Conservation (phyloP, 129 eudicot genomes). For the Helichrysum umbraculigerum region DNA sequence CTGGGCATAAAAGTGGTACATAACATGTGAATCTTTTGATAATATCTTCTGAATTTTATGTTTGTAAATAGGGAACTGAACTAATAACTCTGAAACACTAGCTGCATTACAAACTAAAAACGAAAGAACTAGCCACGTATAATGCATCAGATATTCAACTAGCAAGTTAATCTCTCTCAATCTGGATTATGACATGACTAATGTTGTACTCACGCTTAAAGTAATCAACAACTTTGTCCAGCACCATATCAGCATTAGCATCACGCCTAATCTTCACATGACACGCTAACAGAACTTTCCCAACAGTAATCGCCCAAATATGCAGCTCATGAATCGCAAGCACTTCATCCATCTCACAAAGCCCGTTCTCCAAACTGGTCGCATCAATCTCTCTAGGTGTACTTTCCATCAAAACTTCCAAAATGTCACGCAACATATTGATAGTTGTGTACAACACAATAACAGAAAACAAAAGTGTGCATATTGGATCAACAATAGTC, state of each 20-base stretch:
- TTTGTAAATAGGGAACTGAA: too few species aligned
- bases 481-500: slow-evolving; percentile 59
- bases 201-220: slow-evolving; percentile 63
- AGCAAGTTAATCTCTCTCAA: slow-evolving; percentile 36
- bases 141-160: too few species aligned
- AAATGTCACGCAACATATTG: slow-evolving; percentile 58
- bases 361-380: slow-evolving; percentile 50
- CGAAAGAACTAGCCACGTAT: too few species aligned
- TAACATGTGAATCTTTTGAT: too few species aligned
- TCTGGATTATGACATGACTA: slow-evolving; percentile 72
- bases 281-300: slow-evolving; percentile 64
- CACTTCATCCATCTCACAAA: slow-evolving; percentile 69
- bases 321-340: slow-evolving; percentile 73
- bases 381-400: slow-evolving; percentile 79
- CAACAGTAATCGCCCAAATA: slow-evolving; percentile 78
- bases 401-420: slow-evolving; percentile 82
- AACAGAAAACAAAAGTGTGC: slow-evolving; percentile 61
- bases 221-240: slow-evolving; percentile 63
- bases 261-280: slow-evolving; percentile 65
- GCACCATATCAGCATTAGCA: slow-evolving; percentile 64
- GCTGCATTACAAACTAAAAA: too few species aligned
- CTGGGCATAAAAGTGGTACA: too few species aligned
- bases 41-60: too few species aligned
- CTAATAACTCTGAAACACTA: too few species aligned
- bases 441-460: slow-evolving; percentile 63